Base-by-base conservation (phyloP, 2,329 filamentous ascomycete genomes). In the Paecilomyces fulvus region DNA sequence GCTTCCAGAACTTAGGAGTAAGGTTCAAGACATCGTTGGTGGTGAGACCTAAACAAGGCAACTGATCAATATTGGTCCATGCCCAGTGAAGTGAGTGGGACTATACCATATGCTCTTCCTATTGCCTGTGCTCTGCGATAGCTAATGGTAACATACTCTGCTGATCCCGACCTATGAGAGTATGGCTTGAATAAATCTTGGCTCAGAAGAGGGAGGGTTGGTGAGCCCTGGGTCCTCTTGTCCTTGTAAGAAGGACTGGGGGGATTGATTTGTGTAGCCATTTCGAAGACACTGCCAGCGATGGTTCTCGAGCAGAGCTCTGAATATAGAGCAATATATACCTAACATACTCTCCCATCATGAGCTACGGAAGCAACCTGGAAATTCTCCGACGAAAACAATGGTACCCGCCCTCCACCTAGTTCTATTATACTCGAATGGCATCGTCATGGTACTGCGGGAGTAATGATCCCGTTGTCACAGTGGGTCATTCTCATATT, bases 1-100 rank as follows among this genome's bases (percentile, higher is more conserved):
- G 25, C 31, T 58, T 48, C 53, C 53, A 58, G 10, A 58, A 58
- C 20, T 58, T 58, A 11, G 56, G 56, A n/a, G 53, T 46, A 33
- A 58, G 53, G 5, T 37, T 30, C 37, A 55, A 23, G n/a, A 58
- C 51, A 52, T 58, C 56, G 25, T 58, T 30, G 9, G 30, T 23
- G 9, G 53, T 58, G 31, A 58, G 37, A 11, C 50, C 56, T 58
- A 25, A 23, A 14, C 23, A 25, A 11, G 43, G 8, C 5, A 3
- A 17, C 17, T 17, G 17, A 12, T n/a, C 7, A 43, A 43, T 37
- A 5, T 17, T 43, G 3, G 4, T 43, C 17, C n/a, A 8, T 20
- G n/a, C 17, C 37, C 6, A 7, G 20, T 20, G 37, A 43, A 20
- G n/a, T 9, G n/a, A 8, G 17, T 43, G 37, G 37, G 8, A 17